A percentile compares a stretch with the other conserved stretches of the same genome.
These are phyloP conservation scores for Aspergillus quadricinctus DNA, from an alignment of 2,329 filamentous ascomycete genomes.

Conservation along the genomic window DNA sequence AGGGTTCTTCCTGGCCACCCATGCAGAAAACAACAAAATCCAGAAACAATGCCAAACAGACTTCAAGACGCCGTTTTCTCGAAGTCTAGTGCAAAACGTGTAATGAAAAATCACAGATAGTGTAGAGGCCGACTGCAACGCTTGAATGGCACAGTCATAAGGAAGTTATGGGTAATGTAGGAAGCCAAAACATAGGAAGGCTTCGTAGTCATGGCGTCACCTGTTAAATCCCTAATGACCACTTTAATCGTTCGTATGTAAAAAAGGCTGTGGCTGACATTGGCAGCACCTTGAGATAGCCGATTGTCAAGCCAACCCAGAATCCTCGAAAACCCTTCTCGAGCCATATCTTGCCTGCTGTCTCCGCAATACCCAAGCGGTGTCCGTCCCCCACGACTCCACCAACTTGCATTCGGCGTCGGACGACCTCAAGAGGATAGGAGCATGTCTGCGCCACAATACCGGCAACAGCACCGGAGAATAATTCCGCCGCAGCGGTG, in stretches of 20 bases:
- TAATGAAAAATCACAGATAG: constrained; percentile 1
- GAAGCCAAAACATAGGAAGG: background rate
- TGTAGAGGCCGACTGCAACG: background rate
- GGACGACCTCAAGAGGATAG: constrained; percentile 89
- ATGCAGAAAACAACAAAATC: constrained; percentile 18
- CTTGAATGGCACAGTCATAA: background rate
- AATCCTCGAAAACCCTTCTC: constrained; percentile 78
- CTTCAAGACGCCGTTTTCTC: constrained; percentile 9
- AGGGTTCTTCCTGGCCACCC: constrained; percentile 3
- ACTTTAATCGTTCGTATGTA: constrained; percentile 63
- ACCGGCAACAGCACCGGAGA: constrained; percentile 78
- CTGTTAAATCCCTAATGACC: constrained; percentile 60
- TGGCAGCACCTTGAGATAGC: constrained; percentile 89
- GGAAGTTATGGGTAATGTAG: background rate
- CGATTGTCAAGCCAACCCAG: constrained; percentile 89
- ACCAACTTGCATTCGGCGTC: constrained; percentile 91
- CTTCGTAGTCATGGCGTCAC: background rate
- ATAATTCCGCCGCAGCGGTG: constrained; percentile 80
- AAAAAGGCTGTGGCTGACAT: constrained; percentile 73
- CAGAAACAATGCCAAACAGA: constrained; percentile 8
- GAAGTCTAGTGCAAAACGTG: constrained; percentile 3
- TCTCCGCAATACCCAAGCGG: constrained; percentile 72
- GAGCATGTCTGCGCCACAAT: constrained; percentile 86
- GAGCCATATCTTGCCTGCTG: constrained; percentile 66
- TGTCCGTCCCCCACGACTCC: constrained; percentile 90